Evolutionary conservation across 345 rosid species (phyloP), one percentile per base, ranked within the genome.

Genomic region (Ceriops zippeliana): DNA sequence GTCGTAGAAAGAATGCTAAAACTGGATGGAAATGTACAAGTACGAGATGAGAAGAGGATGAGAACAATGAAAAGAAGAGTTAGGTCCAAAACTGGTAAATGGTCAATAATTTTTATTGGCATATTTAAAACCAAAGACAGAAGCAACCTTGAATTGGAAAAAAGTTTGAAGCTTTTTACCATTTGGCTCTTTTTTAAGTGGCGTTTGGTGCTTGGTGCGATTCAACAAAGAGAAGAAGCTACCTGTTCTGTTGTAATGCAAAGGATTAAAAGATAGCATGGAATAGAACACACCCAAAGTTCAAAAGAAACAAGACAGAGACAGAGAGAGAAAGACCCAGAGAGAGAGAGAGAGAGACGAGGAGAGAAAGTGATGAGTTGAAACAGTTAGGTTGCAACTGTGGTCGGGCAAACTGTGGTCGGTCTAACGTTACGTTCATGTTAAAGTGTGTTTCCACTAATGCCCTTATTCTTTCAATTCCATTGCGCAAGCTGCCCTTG

Each of bases 221-320:
- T 86, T 82, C 85, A 82, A 84, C 49, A 10, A 38, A 42, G 76
- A 80, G 75, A 66, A 75, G 87, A 82, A 80, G 82, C 86, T 82
- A 0, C 17, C 4, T 42, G 49, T 4, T 15, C 47, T 38, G 47
- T 38, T 42, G 17, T 11, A 42, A 21, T 24, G 57, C 59, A 38
- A 57, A 61, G 35, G 69, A 71, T 15, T 53, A 60, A 73, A 71
- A 77, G 69, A 38, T 47, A 52, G 72, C 72, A 66, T 66, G 16
- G 17, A 10, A 3, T 56, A 20, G 59, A 56, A 56, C 16, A 52
- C 24, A 67, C 57, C 32, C 65, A 68, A 77, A 77, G 82, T 80
- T 73, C 75, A 74, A 69, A 76, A 78, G 42, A 58, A 70, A 58
- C 7, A 65, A 52, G 30, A 65, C 27, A 34, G 46, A 2, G 32